Evolutionary conservation across 192 early-diverging fungal genomes (phyloP).

Genomic region (Backusella tuberculispora): DNA sequence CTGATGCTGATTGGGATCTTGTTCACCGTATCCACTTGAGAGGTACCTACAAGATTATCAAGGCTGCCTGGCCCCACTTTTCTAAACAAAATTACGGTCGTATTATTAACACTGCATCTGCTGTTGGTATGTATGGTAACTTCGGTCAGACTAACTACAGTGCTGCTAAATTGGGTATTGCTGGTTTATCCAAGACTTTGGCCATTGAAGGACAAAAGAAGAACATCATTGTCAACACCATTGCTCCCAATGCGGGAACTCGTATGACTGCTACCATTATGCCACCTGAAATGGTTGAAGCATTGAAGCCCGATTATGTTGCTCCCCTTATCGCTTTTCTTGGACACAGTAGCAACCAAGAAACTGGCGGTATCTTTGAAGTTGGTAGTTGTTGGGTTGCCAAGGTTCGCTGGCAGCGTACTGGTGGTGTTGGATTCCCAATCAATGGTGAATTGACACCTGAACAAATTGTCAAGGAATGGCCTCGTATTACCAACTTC

Average conservation of each 20-base stretch:
- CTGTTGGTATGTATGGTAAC: constrained; percentile 95
- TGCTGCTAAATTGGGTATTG: constrained; percentile 86
- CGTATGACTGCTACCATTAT: constrained; percentile 97
- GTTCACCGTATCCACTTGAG: constrained; percentile 89
- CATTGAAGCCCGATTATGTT: constrained; percentile 96
- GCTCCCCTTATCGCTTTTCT: constrained; percentile 93
- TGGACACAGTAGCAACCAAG: constrained; percentile 74
- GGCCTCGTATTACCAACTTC: constrained; percentile 87
- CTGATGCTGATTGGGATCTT: constrained; percentile 95
- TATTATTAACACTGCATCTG: constrained; percentile 93
- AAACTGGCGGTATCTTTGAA: constrained; percentile 93
- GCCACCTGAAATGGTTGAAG: constrained; percentile 93
- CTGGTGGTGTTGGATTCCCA: constrained; percentile 92
- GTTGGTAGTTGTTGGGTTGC: constrained; percentile 94
- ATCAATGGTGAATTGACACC: constrained; percentile 80
- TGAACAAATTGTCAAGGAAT: constrained; percentile 81
- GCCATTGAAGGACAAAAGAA: constrained; percentile 88
- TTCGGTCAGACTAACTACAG: constrained; percentile 66
- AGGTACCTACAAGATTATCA: constrained; percentile 90
- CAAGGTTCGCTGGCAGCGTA: constrained; percentile 96
- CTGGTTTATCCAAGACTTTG: constrained; percentile 90
- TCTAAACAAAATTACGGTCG: constrained; percentile 92
- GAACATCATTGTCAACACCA: constrained; percentile 92
- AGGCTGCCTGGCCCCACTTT: constrained; percentile 97
- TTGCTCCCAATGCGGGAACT: constrained; percentile 97